Base-by-base conservation (phyloP, 2,329 filamentous ascomycete genomes). In the Talaromyces pinophilus region DNA sequence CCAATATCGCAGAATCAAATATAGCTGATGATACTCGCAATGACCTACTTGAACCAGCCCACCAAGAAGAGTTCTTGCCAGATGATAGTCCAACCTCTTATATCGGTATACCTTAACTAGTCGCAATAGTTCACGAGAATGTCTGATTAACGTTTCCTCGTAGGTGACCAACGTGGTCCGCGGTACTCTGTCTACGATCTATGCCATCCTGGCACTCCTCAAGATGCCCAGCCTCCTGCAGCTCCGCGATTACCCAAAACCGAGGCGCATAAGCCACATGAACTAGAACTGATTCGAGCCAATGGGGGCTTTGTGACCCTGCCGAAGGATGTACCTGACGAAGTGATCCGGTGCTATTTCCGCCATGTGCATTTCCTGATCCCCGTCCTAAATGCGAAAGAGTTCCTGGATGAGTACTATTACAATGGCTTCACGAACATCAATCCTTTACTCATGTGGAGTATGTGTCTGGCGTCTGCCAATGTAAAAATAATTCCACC, bases 121-220 rank as follows among this genome's bases (percentile, higher is more conserved):
- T 44, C 0, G 17, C 42, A 19, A 44, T 10, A n/a, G 40, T n/a
- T 19, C 3, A 44, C 42, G 19, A 2, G 10, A n/a, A 3, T 1
- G 42, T 19, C 7, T 44, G 42, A 44, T 8, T 44, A 19, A 44
- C n/a, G 6, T n/a, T 10, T 44, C 17, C n/a, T 44, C 6, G n/a
- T 10, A 63, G 62, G 62, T 7, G 62, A 64, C 10, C 40, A 42
- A 7, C 52, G 62, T 48, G 40, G 62, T 4, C 62, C 62, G 15
- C 50, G 62, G 5, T 46, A 64, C 11, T 59, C 62, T 11, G 62
- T 64, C 25, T 64, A 64, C 40, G 62, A 64, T 25, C 52, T 64
- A 2, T 64, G 62, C 40, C 52, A 64, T 35, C 50, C 62, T 4
- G 52, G 50, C 6, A 55, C 40, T 7, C 62, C 62, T 17, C 62